phyloP scores from a whole-genome alignment of 208 protist genomes.

The Kentomonas sorsogonicus region DNA sequence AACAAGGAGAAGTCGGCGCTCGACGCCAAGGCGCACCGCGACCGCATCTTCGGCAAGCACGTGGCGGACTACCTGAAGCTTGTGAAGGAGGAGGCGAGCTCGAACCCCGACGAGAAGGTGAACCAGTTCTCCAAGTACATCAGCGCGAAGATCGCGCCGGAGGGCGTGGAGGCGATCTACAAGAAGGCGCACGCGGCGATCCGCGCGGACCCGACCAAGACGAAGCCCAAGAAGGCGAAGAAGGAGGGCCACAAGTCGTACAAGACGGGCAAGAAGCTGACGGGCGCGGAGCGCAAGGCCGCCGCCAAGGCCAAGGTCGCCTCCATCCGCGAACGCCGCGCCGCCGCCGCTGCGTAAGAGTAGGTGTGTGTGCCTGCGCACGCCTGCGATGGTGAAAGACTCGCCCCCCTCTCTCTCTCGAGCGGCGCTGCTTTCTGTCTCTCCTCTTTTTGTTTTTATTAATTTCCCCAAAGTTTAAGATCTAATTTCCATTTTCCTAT shows the following conservation, averaged over 20 bases:
- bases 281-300: conserved; percentile 42
- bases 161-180: conserved; percentile 94
- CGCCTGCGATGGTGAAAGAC: too few species aligned
- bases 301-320: conserved; percentile 69
- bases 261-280: conserved; percentile 45
- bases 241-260: conserved; percentile 48
- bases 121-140: conserved; percentile 96
- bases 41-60: conserved; percentile 97
- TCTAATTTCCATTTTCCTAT: neutral
- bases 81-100: conserved; percentile 92
- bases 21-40: conserved; percentile 90
- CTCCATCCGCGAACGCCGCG: conserved; percentile 46
- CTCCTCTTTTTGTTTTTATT: conserved; percentile 11
- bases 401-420: too few species aligned
- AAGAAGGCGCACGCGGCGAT: conserved; percentile 92
- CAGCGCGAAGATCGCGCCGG: conserved; percentile 82
- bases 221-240: conserved; percentile 50
- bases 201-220: conserved; percentile 88
- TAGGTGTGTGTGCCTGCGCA: too few species aligned
- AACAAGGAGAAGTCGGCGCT: conserved; percentile 83
- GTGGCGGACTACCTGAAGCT: conserved; percentile 97
- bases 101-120: conserved; percentile 87
- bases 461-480: neutral
- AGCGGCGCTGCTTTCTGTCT: neutral
- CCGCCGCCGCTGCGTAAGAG: too few species aligned